Evolutionary conservation across 2,329 filamentous ascomycete genomes (phyloP).

Genomic region (Ophiostoma sp.): DNA sequence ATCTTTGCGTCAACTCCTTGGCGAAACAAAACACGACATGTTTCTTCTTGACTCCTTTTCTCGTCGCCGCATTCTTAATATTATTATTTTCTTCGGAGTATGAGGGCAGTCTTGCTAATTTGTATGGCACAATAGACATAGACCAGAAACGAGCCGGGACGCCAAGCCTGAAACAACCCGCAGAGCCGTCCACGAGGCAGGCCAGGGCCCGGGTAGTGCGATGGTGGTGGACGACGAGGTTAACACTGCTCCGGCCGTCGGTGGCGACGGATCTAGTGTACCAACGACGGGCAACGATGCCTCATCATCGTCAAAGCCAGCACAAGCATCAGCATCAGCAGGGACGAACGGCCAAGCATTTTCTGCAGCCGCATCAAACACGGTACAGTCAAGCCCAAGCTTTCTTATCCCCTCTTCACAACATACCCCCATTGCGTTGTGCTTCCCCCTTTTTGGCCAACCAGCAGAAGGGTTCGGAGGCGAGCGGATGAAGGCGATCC

Average conservation of each 20-base stretch:
- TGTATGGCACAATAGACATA: conserved; percentile 28
- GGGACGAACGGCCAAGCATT: conserved; percentile 16
- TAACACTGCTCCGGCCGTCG: not conserved
- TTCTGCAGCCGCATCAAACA: conserved; percentile 12
- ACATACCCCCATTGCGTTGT: not conserved
- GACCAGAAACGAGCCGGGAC: conserved; percentile 33
- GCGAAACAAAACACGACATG: conserved; percentile 27
- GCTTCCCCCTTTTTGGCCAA: not conserved
- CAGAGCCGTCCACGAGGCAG: not conserved
- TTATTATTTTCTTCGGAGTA: not conserved
- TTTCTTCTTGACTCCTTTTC: conserved; percentile 21
- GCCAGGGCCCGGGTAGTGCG: not conserved
- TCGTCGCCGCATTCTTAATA: not conserved
- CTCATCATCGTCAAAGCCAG: not conserved
- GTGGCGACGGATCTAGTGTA: not conserved
- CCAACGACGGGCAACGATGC: not conserved
- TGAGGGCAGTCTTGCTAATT: conserved; percentile 18
- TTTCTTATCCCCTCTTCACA: not conserved
- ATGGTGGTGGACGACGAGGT: conserved; percentile 2
- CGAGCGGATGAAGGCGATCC: conserved; percentile 20
- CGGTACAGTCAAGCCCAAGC: conserved; percentile 8
- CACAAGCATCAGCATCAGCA: not conserved
- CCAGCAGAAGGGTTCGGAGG: not conserved
- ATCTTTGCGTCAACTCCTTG: conserved; percentile 16
- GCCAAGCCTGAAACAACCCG: conserved; percentile 41